Percentiles rank a stretch among this genome's conserved stretches.
Evolutionary conservation across 139 green algal species (phyloP).

Genomic region (Trebouxia sp.): DNA sequence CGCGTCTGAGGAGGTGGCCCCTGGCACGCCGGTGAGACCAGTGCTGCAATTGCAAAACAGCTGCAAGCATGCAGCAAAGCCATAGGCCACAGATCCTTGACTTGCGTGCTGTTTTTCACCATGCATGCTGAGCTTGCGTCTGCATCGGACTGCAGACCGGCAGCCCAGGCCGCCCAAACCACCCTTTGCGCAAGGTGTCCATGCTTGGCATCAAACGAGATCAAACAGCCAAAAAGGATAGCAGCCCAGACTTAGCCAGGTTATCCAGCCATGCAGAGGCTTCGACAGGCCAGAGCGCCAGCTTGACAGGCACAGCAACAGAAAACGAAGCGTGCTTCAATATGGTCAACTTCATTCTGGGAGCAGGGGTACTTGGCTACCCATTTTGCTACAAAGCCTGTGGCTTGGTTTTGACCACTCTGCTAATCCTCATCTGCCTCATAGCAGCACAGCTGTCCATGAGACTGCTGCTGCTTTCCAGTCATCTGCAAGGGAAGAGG

Average conservation of each 20-base stretch:
- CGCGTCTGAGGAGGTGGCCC: background rate
- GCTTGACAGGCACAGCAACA: slow-evolving; percentile 7
- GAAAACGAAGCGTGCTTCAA: slow-evolving; percentile 63
- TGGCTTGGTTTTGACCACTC: slow-evolving; percentile 63
- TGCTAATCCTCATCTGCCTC: slow-evolving; percentile 72
- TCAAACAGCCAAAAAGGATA: background rate
- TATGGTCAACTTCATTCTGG: slow-evolving; percentile 71
- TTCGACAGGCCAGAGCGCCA: background rate
- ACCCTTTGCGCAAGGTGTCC: background rate
- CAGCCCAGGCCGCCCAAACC: background rate
- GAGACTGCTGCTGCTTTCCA: slow-evolving; percentile 72
- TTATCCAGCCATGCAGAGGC: background rate
- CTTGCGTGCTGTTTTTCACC: too few species aligned
- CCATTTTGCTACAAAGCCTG: slow-evolving; percentile 49
- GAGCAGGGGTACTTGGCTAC: slow-evolving; percentile 67
- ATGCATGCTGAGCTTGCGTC: too few species aligned
- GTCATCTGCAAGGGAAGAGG: slow-evolving; percentile 60
- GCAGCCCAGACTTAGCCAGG: background rate
- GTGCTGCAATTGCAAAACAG: too few species aligned
- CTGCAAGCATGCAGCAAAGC: too few species aligned
- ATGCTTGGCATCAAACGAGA: background rate
- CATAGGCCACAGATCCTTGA: too few species aligned
- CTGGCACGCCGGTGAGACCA: background rate
- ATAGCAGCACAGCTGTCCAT: slow-evolving; percentile 65
- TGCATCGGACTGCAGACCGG: slow-evolving; percentile 16